Conservation (phyloP, 176 grass and related monocot genomes). For the Oryza officinalis region DNA sequence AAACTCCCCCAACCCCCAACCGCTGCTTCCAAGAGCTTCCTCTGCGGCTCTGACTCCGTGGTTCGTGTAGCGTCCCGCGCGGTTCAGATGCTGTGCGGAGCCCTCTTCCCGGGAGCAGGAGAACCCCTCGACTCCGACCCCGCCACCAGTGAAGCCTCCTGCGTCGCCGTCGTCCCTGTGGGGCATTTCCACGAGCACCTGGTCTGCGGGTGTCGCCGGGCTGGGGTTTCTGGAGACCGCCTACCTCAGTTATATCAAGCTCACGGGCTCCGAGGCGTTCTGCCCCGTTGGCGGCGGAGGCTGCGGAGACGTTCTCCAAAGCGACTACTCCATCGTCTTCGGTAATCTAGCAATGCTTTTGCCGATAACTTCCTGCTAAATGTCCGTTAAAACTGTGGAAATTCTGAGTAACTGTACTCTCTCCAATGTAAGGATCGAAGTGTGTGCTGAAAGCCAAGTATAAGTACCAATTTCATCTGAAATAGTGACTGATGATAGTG, state of each 20-base stretch:
- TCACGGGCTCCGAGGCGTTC: slow-evolving; percentile 76
- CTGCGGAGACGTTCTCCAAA: slow-evolving; percentile 78
- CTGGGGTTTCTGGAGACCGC: slow-evolving; percentile 83
- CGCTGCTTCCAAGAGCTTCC: not conserved
- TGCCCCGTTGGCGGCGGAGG: slow-evolving; percentile 69
- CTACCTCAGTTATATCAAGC: slow-evolving; percentile 87
- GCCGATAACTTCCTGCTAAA: too few species aligned
- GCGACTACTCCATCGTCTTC: slow-evolving; percentile 72
- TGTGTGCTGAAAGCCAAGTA: not conserved
- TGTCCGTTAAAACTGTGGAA: not conserved
- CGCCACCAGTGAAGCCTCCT: not conserved
- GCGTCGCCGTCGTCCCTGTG: slow-evolving; percentile 28
- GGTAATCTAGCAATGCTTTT: slow-evolving; percentile 49
- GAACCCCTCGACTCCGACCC: not conserved
- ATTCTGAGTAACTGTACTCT: not conserved
- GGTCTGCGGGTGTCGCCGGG: slow-evolving; percentile 58
- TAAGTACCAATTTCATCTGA: not conserved
- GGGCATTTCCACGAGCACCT: slow-evolving; percentile 66
- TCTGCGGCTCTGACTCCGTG: slow-evolving; percentile 7
- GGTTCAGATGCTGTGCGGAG: slow-evolving; percentile 53
- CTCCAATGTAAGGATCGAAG: not conserved
- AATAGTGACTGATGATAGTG: not conserved
- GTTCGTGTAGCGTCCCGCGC: slow-evolving; percentile 25
- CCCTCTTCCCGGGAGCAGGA: slow-evolving; percentile 46
- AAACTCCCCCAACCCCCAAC: not conserved